Evolutionary conservation across 2,329 filamentous ascomycete species (phyloP), one percentile per base, ranked within the genome.

Genomic region (Cordyceps cateniannulata): DNA sequence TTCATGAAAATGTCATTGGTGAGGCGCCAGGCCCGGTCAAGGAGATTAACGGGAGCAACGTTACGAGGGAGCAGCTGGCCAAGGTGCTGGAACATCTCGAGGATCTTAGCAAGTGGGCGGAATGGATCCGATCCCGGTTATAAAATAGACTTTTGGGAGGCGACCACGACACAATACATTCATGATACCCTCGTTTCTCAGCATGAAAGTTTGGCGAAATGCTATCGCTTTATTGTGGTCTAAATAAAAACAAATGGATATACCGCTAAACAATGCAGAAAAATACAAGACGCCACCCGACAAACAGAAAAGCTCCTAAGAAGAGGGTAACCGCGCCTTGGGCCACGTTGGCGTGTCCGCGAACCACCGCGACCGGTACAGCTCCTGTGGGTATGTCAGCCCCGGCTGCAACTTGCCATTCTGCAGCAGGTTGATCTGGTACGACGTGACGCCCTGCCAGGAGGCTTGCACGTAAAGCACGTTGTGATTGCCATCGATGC

Each of bases 21-120:
- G 62, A 51, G 45, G 70, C 70, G 40, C 68, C 67, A 6, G 73
- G 72, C 61, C 71, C 70, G n/a, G 74, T 71, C 64, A 67, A 68
- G 55, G 65, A 58, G 49, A 58, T 58, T 9, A 58, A 59, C 22
- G 55, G 55, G 27, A 59, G 44, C 18, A n/a, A 29, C 18, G 49
- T 80, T 16, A 73, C 70, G 16, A 71, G 72, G 24, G 73, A 77
- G 62, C 75, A 77, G 49, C 68, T 83, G 51, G 81, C 75, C 25
- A 73, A 69, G 49, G 69, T 76, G 60, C 67, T 84, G 52, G 79
- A 82, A 71, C 68, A 76, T 50, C 72, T 80, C 64, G 81, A 83
- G 67, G 78, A 84, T 63, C 66, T 84, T 52, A 79, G 79, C 62
- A 73, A 77, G 63, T 84, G 81, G 81, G 76, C 75, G 32, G 80